Evolutionary conservation across 2,329 filamentous ascomycete species (phyloP).

Genomic region (Paecilomyces fulvus): DNA sequence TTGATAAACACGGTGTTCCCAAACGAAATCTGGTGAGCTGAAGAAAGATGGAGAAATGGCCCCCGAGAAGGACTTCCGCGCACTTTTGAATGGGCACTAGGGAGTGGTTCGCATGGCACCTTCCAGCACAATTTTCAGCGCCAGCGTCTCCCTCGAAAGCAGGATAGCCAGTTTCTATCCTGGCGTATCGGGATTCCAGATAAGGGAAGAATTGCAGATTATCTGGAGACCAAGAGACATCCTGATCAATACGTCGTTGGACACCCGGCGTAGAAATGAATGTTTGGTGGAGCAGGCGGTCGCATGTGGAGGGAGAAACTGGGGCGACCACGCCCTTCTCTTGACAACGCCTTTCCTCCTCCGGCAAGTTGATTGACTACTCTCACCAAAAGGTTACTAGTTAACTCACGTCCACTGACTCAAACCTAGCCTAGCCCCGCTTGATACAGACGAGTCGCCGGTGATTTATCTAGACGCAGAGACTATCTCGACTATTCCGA

Average conservation of each 20-base stretch:
- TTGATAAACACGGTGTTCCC: neutral
- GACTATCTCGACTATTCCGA: neutral
- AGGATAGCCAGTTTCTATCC: neutral
- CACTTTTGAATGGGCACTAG: neutral
- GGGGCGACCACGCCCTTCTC: slow-evolving; percentile 3
- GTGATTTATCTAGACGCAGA: neutral
- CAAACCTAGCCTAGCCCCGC: neutral
- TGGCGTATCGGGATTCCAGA: neutral
- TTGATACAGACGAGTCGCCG: no score
- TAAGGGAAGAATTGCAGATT: neutral
- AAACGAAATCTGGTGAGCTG: neutral
- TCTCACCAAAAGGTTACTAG: neutral
- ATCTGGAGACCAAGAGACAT: neutral
- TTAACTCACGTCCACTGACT: neutral
- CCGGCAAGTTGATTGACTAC: neutral
- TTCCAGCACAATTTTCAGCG: neutral
- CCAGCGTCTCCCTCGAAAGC: neutral
- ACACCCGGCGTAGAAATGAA: neutral
- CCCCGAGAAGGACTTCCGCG: neutral
- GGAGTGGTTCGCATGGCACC: neutral
- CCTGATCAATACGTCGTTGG: neutral
- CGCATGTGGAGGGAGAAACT: neutral
- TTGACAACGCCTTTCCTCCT: slow-evolving; percentile 4
- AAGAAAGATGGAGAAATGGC: neutral
- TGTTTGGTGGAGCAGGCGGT: neutral